These are phyloP conservation scores for Allium cepa DNA, from an alignment of 106 monocot genomes.

Conservation along the genomic window DNA sequence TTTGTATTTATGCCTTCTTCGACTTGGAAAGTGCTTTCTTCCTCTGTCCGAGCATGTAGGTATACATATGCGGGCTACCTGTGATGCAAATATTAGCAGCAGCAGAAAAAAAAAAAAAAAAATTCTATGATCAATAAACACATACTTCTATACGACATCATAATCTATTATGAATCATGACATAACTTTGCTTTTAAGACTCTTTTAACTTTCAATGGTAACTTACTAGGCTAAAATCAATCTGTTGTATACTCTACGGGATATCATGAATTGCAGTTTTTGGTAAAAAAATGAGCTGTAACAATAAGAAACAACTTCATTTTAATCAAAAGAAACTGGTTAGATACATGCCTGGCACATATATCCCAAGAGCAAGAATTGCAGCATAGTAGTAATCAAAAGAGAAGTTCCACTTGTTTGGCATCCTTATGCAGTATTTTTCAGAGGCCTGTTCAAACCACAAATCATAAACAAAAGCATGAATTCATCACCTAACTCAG, in stretches of 20 bases:
- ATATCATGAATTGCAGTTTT: too few relatives aligned
- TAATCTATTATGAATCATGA: too few relatives aligned
- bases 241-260: too few relatives aligned
- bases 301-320: too few relatives aligned
- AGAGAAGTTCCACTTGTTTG: slow-evolving; percentile 64
- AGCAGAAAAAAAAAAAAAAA: too few relatives aligned
- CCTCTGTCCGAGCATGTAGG: slow-evolving; percentile 23
- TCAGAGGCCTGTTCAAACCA: slow-evolving; percentile 34
- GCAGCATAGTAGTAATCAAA: slow-evolving; percentile 58
- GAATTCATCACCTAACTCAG: not conserved
- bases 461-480: not conserved
- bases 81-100: not conserved
- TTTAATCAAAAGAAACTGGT: not conserved
- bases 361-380: slow-evolving; percentile 33
- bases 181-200: too few relatives aligned
- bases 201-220: too few relatives aligned
- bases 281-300: not conserved
- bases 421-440: slow-evolving; percentile 68
- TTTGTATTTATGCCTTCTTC: slow-evolving; percentile 10
- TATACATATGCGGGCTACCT: slow-evolving; percentile 23
- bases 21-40: slow-evolving; percentile 23
- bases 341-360: slow-evolving; percentile 37
- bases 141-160: too few relatives aligned
- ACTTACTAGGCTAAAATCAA: too few relatives aligned
- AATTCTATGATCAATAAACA: too few relatives aligned